These are phyloP conservation scores for Pythium vanterpoolii DNA, from an alignment of 352 stramenopile species.

Conservation along the genomic window DNA sequence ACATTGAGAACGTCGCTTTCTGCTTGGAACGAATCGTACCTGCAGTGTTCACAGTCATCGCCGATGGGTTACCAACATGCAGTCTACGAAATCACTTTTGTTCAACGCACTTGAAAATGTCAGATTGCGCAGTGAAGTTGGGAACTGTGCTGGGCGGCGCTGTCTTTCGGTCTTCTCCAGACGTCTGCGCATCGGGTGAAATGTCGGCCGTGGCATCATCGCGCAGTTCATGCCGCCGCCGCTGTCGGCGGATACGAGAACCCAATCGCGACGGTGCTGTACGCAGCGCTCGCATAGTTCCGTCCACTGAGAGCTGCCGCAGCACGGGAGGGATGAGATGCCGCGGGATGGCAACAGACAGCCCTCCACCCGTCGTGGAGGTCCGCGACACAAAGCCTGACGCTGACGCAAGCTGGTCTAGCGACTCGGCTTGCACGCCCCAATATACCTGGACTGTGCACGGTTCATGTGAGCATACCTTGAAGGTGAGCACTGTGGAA, in stretches of 20 bases:
- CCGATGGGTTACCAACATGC: neutral
- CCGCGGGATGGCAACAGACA: neutral
- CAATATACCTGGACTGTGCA: constrained; percentile 24
- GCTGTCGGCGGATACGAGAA: constrained; percentile 19
- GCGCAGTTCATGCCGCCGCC: constrained; percentile 18
- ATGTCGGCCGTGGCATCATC: constrained; percentile 2
- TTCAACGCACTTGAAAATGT: constrained; percentile 5
- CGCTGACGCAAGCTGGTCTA: neutral
- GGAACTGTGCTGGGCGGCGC: neutral
- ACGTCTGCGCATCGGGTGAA: neutral
- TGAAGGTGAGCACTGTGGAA: constrained; percentile 6
- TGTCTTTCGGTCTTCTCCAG: neutral
- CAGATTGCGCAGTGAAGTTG: neutral
- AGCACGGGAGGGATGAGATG: constrained; percentile 8
- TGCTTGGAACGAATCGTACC: neutral
- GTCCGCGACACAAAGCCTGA: neutral
- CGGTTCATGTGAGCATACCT: constrained; percentile 2
- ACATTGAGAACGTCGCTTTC: neutral
- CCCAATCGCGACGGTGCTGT: constrained; percentile 9
- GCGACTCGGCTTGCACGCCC: constrained; percentile 5
- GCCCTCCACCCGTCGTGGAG: neutral
- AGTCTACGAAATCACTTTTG: neutral
- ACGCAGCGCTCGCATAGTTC: constrained; percentile 10
- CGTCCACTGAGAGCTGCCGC: constrained; percentile 7
- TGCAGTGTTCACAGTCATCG: neutral